Evolutionary conservation across 257 asterid genomes (phyloP), one percentile per base, ranked within the genome.

Genomic region (Mentha longifolia): DNA sequence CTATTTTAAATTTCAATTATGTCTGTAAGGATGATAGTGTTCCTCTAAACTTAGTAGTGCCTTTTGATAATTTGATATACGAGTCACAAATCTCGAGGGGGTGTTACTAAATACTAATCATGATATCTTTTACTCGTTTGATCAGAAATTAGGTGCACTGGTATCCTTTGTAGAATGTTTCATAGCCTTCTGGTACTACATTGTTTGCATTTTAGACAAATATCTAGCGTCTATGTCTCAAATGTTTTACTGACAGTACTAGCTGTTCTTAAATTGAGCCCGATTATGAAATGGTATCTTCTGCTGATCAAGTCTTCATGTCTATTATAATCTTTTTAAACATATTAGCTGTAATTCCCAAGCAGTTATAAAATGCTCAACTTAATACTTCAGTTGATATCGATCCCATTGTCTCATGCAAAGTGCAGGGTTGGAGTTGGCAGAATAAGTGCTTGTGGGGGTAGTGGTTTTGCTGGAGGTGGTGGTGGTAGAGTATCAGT

Each of bases 401-500:
- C 65, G 31, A 74, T 73, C 20, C 37, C 42, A 42, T 64, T 56
- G 25, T 70, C 83, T 79, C 54, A 70, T 61, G 75, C 77, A 62
- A 84, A 76, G 73, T 81, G 87, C 95, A 95, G 99, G 98, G 82
- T 61, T 81, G 99, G 99, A 82, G 70, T 22, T 68, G 99, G 99
- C 70, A 79, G 75, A 50, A 76, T 95, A 68, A 88, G 96, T 79
- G 98, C 99, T 22, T 87, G 91, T 68, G 98, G 99, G 50, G 99
- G 98, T 76, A 78, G 68, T 76, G 99, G 99, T 73, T 92, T 87
- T 79, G 96, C 92, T 70, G 99, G 99, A 61, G 99, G 98, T 52
- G 97, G 99, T 73, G 99, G 97, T 68, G 99, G 99, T 76, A 90
- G 99, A 84, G 82, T 95, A 73, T 79, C 99, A n/a, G 87, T 92